phyloP scores from a whole-genome alignment of 2,329 filamentous ascomycete genomes.

The Lachnellula hyalina region DNA sequence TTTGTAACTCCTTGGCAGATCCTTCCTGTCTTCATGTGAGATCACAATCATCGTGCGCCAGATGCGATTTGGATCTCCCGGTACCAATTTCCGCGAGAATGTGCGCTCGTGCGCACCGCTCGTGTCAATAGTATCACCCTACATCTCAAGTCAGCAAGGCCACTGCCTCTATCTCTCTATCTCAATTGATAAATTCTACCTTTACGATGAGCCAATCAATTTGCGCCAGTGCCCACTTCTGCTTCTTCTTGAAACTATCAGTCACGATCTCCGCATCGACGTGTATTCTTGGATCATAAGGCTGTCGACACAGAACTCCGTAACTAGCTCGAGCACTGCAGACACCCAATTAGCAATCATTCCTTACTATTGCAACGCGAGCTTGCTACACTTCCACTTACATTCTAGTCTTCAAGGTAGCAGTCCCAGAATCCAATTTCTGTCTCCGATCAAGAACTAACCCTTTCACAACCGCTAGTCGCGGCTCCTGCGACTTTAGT shows the following conservation, averaged over 20 bases:
- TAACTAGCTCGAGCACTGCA: conserved; percentile 37
- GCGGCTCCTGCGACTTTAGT: conserved; percentile 44
- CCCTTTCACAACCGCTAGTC: conserved; percentile 50
- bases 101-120: conserved; percentile 13
- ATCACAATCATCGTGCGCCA: conserved; percentile 38
- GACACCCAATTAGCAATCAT: neutral
- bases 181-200: conserved; percentile 22
- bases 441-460: conserved; percentile 47
- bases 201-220: conserved; percentile 41
- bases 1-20: conserved; percentile 35
- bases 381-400: neutral
- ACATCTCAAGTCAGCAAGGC: neutral
- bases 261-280: conserved; percentile 32
- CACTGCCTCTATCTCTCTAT: neutral
- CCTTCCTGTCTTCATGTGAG: conserved; percentile 35
- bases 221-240: conserved; percentile 36
- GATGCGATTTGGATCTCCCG: conserved; percentile 30
- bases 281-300: conserved; percentile 35
- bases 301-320: conserved; percentile 36
- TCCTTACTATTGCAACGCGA: neutral
- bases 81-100: conserved; percentile 33
- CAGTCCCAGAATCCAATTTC: conserved; percentile 36
- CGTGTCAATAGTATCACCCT: conserved; percentile 39
- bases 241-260: conserved; percentile 33
- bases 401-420: conserved; percentile 40